Evolutionary conservation across 352 stramenopile species (phyloP).

Genomic region (Phytophthora chlamydospora): DNA sequence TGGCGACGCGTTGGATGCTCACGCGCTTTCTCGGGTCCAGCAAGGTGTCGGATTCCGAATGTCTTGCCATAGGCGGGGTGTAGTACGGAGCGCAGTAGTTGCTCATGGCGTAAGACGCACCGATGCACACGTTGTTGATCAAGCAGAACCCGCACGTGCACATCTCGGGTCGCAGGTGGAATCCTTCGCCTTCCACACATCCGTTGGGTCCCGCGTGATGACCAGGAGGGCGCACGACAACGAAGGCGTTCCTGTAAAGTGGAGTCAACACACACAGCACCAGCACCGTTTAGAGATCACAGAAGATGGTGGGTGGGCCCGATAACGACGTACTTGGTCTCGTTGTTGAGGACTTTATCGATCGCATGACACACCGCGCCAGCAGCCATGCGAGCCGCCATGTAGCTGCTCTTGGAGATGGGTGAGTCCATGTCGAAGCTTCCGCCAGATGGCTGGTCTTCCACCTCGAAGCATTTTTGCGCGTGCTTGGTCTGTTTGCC

Average conservation of each 20-base stretch:
- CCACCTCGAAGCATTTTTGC: constrained; percentile 50
- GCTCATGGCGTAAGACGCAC: constrained; percentile 59
- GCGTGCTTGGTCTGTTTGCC: constrained; percentile 45
- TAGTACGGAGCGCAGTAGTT: constrained; percentile 57
- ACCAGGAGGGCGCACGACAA: constrained; percentile 60
- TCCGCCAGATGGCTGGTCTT: constrained; percentile 51
- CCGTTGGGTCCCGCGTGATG: constrained; percentile 70
- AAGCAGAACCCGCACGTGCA: constrained; percentile 73
- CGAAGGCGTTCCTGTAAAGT: constrained; percentile 58
- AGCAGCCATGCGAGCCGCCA: constrained; percentile 55
- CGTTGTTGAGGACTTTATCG: constrained; percentile 62
- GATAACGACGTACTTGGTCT: constrained; percentile 49
- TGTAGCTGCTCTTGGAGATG: constrained; percentile 67
- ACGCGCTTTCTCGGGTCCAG: constrained; percentile 16
- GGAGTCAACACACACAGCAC: neutral
- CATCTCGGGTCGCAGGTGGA: constrained; percentile 59
- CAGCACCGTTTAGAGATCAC: constrained; percentile 1
- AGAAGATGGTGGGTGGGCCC: neutral
- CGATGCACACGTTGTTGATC: constrained; percentile 77
- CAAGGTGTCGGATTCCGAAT: constrained; percentile 1
- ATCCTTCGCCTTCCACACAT: constrained; percentile 58
- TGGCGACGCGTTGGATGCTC: constrained; percentile 53
- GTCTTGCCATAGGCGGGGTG: constrained; percentile 8
- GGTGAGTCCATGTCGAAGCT: constrained; percentile 72
- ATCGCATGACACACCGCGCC: constrained; percentile 69